Conservation (phyloP, 768 basidiomycete genomes). For the Rhizopogon vinicolor region DNA sequence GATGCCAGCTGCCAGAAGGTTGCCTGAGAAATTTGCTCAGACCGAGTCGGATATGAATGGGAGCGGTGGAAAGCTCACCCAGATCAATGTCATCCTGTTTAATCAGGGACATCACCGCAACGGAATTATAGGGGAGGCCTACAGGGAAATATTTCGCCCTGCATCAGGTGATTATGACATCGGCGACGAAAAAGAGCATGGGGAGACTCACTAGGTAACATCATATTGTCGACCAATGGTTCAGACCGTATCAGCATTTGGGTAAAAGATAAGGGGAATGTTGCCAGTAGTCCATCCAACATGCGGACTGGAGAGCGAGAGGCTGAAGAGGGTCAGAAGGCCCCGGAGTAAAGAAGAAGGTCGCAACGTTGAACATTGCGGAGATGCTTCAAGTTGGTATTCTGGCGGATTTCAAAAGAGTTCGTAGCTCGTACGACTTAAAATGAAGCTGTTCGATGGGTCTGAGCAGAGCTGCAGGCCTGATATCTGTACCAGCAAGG, state of each 20-base stretch:
- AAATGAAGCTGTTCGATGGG: constrained; percentile 2
- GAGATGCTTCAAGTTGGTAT: constrained; percentile 5
- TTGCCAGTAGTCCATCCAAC: too few relatives aligned
- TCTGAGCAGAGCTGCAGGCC: too few relatives aligned
- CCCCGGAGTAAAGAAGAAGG: constrained; percentile 5
- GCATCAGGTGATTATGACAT: background rate
- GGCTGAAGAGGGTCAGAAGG: constrained; percentile 10
- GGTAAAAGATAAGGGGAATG: constrained; percentile 15
- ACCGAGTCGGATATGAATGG: background rate
- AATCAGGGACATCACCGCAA: too few relatives aligned
- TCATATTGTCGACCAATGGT: constrained; percentile 13
- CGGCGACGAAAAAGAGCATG: background rate
- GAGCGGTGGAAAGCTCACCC: constrained; percentile 10
- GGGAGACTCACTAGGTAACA: constrained; percentile 30
- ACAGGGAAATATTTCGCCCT: constrained; percentile 28
- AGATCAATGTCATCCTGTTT: too few relatives aligned
- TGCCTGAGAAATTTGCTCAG: constrained; percentile 13
- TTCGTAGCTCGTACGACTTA: constrained; percentile 6
- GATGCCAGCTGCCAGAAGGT: constrained; percentile 21
- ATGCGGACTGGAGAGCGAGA: background rate
- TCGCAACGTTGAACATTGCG: constrained; percentile 9
- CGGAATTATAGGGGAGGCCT: constrained; percentile 11
- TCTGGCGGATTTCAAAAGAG: background rate
- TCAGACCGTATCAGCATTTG: constrained; percentile 20
- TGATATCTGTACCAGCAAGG: too few relatives aligned